Base-by-base conservation (phyloP, 805 yeast species). In the Isabelozyma rhagii region DNA sequence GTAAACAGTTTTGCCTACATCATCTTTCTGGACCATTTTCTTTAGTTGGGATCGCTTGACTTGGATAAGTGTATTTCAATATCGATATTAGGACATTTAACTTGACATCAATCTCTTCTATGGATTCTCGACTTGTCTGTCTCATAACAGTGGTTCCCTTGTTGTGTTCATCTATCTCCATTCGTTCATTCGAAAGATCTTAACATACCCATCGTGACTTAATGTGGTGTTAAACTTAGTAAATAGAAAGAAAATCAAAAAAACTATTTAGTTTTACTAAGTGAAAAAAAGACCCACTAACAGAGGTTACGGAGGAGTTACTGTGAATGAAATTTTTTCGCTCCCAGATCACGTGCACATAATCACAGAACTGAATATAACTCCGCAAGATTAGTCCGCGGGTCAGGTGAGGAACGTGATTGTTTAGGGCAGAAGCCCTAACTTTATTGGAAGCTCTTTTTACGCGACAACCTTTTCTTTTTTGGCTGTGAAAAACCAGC, bases 141-240 rank as follows among this genome's bases (percentile, higher is more conserved):
- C 10, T 31, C 8, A 21, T 21, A 21, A 21, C 2, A 21, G 25
- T 21, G 6, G 25, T 21, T 21, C 25, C 25, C 25, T 21, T 21
- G 25, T 8, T 13, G n/a, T 31, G 9, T 27, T 14, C 45, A 17
- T 27, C 17, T 42, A 11, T 27, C 31, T 27, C 34, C 17, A 21
- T 11, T 42, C 45, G 8, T 21, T 42, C 11, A 29, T 25, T 8
- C n/a, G 27, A 25, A n/a, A 29, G 31, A 27, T 34, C 14, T 25
- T 18, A 42, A 55, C 63, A 58, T 60, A 60, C 64, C 64, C 64
- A 60, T 60, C 56, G 50, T 60, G 61, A 51, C 60, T 59, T 51
- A 47, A 44, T 53, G 36, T 31, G 36, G 36, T 31, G 36, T 31
- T 31, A 31, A 31, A 31, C 36, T 31, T 31, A 31, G 36, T 31